These are phyloP conservation scores for Metschnikowia drakensbergensis DNA, from an alignment of 805 yeast genomes.

Conservation along the genomic window DNA sequence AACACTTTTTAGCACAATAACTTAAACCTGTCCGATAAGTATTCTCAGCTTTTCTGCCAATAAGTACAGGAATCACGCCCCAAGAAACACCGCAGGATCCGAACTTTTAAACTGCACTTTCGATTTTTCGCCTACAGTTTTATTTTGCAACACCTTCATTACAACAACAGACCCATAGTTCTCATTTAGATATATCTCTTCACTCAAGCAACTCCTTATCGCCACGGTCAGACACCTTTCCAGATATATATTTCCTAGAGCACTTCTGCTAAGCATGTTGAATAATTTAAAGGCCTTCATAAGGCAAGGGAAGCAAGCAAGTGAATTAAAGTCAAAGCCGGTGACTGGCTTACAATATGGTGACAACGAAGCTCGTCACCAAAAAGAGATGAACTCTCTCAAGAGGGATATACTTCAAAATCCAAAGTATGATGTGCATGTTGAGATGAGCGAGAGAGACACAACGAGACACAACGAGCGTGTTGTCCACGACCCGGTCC, in stretches of 20 bases:
- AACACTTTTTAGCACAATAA: background rate
- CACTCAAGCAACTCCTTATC: background rate
- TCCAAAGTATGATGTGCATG: slow-evolving; percentile 9
- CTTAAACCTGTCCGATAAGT: background rate
- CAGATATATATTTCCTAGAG: background rate
- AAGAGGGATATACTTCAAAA: slow-evolving; percentile 6
- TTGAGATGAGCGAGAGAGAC: background rate
- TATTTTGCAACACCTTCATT: background rate
- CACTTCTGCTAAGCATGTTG: slow-evolving; percentile 18
- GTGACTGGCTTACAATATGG: background rate
- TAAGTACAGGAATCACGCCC: slow-evolving; percentile 5
- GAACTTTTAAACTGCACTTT: background rate
- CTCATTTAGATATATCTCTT: background rate
- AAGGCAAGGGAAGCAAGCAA: slow-evolving; percentile 62
- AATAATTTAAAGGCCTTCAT: slow-evolving; percentile 56
- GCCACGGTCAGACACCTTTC: background rate
- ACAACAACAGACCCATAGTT: too few species aligned
- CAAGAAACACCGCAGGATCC: slow-evolving; percentile 1
- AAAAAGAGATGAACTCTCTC: slow-evolving; percentile 2
- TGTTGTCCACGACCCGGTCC: background rate
- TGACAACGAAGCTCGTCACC: background rate
- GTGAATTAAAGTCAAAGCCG: slow-evolving; percentile 21
- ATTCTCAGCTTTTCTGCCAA: background rate
- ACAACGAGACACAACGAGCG: background rate
- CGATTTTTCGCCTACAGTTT: background rate